Conservation (phyloP, 495 filamentous ascomycete genomes). For the Hypomontagnella submonticulosa region DNA sequence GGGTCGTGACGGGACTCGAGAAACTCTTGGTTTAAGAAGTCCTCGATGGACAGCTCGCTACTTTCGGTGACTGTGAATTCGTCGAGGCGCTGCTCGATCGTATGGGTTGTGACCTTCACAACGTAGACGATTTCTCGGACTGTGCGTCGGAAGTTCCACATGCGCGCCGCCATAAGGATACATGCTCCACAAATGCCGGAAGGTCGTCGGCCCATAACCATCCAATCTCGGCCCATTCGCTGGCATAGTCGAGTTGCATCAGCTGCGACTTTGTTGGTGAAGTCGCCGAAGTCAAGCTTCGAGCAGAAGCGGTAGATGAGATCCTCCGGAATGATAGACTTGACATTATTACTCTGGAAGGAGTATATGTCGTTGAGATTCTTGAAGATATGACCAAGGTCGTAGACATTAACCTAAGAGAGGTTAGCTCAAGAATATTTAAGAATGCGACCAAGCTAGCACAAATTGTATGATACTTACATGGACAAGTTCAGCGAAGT, state of each 20-base stretch:
- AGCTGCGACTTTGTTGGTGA: slow-evolving; percentile 81
- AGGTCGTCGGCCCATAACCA: slow-evolving; percentile 89
- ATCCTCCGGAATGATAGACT: slow-evolving; percentile 79
- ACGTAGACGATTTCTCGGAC: slow-evolving; percentile 94
- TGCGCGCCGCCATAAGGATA: slow-evolving; percentile 91
- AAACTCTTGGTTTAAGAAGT: slow-evolving; percentile 76
- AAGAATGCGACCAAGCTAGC: background rate
- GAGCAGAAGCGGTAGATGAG: slow-evolving; percentile 89
- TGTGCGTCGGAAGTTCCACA: slow-evolving; percentile 95
- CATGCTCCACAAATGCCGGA: slow-evolving; percentile 95
- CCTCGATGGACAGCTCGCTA: slow-evolving; percentile 81
- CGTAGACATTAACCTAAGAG: slow-evolving; percentile 83
- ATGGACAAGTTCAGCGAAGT: slow-evolving; percentile 85
- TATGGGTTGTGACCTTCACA: slow-evolving; percentile 92
- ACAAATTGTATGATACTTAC: slow-evolving; percentile 52
- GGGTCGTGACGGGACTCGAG: slow-evolving; percentile 73
- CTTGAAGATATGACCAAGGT: slow-evolving; percentile 85
- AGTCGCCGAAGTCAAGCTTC: slow-evolving; percentile 85
- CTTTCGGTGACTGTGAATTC: slow-evolving; percentile 88
- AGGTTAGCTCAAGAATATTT: slow-evolving; percentile 35
- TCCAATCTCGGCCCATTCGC: slow-evolving; percentile 96
- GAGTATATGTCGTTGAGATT: slow-evolving; percentile 75
- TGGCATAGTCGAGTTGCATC: slow-evolving; percentile 86
- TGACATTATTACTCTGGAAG: slow-evolving; percentile 58
- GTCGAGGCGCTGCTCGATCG: slow-evolving; percentile 85